A percentile compares a stretch with the other conserved stretches of the same genome.
Conservation (phyloP, 139 green algal species). For the Ettlia oleoabundans region DNA sequence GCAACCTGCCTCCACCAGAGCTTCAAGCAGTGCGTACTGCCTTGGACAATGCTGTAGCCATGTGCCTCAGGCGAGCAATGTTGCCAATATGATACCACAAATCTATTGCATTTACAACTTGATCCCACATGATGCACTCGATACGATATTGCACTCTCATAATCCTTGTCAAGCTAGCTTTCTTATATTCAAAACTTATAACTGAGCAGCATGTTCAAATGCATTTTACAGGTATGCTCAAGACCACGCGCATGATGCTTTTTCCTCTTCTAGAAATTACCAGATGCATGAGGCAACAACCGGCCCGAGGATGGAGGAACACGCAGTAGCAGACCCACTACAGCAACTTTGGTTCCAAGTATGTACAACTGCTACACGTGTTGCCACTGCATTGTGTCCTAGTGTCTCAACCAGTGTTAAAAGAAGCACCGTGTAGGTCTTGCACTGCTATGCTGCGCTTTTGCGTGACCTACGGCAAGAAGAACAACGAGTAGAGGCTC, state of each 20-base stretch:
- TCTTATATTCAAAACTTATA: background rate
- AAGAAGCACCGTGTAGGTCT: too few species aligned
- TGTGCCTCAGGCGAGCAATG: constrained; percentile 27
- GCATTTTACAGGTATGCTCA: constrained; percentile 28
- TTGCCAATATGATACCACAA: background rate
- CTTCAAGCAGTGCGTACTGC: constrained; percentile 2
- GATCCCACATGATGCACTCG: background rate
- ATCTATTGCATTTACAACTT: background rate
- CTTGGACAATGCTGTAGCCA: background rate
- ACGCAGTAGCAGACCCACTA: constrained; percentile 4
- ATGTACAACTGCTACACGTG: too few species aligned
- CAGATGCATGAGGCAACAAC: background rate
- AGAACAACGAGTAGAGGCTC: constrained; percentile 17
- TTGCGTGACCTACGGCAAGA: constrained; percentile 33
- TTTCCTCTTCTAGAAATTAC: background rate
- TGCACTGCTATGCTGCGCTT: constrained; percentile 36
- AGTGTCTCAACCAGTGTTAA: too few species aligned
- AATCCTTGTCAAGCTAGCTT: too few species aligned
- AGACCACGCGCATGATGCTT: background rate
- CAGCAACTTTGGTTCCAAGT: constrained; percentile 53
- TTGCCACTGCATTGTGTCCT: too few species aligned
- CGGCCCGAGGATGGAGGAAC: background rate
- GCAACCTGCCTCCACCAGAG: constrained; percentile 1
- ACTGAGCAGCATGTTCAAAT: background rate
- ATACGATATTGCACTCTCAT: background rate